Percentiles rank a stretch among this genome's conserved stretches.
phyloP scores from a whole-genome alignment of 2,329 filamentous ascomycete species.

The Myrmaecium sp. region DNA sequence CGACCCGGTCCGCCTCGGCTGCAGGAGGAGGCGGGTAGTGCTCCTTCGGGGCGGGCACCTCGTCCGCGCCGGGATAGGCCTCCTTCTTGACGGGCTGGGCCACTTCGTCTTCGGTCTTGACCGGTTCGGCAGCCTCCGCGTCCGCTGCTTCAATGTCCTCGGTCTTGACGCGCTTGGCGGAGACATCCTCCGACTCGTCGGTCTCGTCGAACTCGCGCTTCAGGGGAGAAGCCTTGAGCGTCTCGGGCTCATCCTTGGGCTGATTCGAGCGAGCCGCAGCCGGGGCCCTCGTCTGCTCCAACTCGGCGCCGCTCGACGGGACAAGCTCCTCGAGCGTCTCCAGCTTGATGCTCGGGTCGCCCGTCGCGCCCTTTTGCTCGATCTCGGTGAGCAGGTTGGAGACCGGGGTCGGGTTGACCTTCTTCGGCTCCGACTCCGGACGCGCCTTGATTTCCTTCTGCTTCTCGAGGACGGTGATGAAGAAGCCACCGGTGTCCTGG shows the following conservation, averaged over 20 bases:
- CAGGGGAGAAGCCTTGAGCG: conserved; percentile 14
- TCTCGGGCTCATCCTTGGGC: no score
- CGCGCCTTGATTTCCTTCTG: conserved; percentile 50
- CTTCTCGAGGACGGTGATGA: conserved; percentile 92
- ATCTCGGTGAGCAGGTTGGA: conserved; percentile 23
- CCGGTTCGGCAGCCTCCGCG: conserved; percentile 9
- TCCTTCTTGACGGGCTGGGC: no score
- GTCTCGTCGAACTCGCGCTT: conserved; percentile 26
- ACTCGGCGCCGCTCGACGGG: no score
- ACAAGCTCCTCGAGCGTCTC: conserved; percentile 9
- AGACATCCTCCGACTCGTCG: conserved; percentile 10
- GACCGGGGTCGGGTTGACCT: conserved; percentile 4
- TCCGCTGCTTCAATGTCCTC: conserved; percentile 11
- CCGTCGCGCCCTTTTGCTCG: conserved; percentile 16
- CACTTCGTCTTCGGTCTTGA: conserved; percentile 14
- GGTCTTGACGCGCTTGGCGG: conserved; percentile 19
- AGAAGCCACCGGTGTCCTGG: conserved; percentile 94
- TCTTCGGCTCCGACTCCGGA: conserved; percentile 2
- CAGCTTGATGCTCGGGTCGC: conserved; percentile 7
- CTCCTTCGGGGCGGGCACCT: no score
- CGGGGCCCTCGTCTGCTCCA: no score
- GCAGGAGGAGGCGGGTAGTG: conserved; percentile 4
- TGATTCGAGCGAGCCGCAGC: no score
- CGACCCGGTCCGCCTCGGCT: conserved; percentile 5
- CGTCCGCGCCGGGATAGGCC: no score